Conservation (phyloP, 1,284 basidiomycete genomes). For the Irpex sp. region DNA sequence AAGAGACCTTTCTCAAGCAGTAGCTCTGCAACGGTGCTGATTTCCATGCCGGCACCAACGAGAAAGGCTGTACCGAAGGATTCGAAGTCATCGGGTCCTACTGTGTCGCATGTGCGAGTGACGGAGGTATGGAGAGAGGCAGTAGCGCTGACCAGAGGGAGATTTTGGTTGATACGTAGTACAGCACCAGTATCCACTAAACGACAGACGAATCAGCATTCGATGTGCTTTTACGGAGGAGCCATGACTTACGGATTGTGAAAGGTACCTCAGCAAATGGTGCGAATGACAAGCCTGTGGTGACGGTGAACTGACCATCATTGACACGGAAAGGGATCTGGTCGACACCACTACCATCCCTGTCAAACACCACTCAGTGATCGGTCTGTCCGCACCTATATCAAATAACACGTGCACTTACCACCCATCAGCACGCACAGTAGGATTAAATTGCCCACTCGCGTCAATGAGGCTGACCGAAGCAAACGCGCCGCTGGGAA, state of each 20-base stretch:
- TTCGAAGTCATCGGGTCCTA: constrained; percentile 9
- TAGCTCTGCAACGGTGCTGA: constrained; percentile 6
- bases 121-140: constrained; percentile 2
- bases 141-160: constrained; percentile 3
- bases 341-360: constrained; percentile 1
- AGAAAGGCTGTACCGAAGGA: constrained; percentile 8
- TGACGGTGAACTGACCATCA: constrained; percentile 4
- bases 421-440: neutral
- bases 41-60: constrained; percentile 6
- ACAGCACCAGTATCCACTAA: constrained; percentile 3
- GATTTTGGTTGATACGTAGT: constrained; percentile 3
- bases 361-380: neutral
- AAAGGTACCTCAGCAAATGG: constrained; percentile 8
- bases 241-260: constrained; percentile 4
- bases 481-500: constrained; percentile 8
- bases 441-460: constrained; percentile 5
- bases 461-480: constrained; percentile 8
- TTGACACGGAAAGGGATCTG: constrained; percentile 9
- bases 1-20: constrained; percentile 4
- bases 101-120: constrained; percentile 6
- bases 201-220: neutral
- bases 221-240: neutral
- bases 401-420: neutral
- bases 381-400: no score
- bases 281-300: constrained; percentile 2